These are phyloP conservation scores for Rhodotorula paludigena DNA, from an alignment of 768 basidiomycete genomes.

Conservation along the genomic window DNA sequence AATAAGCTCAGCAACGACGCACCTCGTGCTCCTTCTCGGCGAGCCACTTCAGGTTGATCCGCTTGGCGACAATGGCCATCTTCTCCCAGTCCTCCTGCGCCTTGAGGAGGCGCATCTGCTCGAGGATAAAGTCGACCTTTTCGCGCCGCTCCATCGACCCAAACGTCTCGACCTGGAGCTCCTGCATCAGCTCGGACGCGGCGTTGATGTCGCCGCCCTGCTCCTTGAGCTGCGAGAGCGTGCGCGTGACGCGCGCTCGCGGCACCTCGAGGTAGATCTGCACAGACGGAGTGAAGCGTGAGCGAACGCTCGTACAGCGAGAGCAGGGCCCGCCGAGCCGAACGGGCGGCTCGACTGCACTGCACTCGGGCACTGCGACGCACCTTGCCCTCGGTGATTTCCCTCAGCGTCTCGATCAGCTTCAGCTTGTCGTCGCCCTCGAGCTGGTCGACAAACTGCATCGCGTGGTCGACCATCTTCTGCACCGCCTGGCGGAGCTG, in stretches of 20 bases:
- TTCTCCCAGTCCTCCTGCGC: conserved; percentile 75
- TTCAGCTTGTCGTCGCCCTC: conserved; percentile 76
- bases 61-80: conserved; percentile 82
- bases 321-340: no score
- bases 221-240: conserved; percentile 82
- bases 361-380: conserved; percentile 42
- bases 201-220: conserved; percentile 54
- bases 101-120: conserved; percentile 89
- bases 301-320: no score
- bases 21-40: conserved; percentile 86
- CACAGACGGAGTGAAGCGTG: no score
- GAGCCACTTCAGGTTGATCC: conserved; percentile 88
- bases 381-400: conserved; percentile 95
- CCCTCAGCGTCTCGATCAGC: conserved; percentile 78
- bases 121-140: conserved; percentile 95
- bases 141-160: conserved; percentile 96
- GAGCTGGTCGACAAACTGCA: conserved; percentile 74
- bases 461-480: conserved; percentile 80
- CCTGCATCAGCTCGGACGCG: conserved; percentile 85
- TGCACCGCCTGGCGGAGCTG: conserved; percentile 87
- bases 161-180: conserved; percentile 97
- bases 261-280: conserved; percentile 97
- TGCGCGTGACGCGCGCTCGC: conserved; percentile 84
- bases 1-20: conserved; percentile 38
- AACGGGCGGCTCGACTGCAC: no score